Percentiles rank a stretch among this genome's conserved stretches.
These are phyloP conservation scores for Termitomyces sp. DNA, from an alignment of 768 basidiomycete species.

Conservation along the genomic window DNA sequence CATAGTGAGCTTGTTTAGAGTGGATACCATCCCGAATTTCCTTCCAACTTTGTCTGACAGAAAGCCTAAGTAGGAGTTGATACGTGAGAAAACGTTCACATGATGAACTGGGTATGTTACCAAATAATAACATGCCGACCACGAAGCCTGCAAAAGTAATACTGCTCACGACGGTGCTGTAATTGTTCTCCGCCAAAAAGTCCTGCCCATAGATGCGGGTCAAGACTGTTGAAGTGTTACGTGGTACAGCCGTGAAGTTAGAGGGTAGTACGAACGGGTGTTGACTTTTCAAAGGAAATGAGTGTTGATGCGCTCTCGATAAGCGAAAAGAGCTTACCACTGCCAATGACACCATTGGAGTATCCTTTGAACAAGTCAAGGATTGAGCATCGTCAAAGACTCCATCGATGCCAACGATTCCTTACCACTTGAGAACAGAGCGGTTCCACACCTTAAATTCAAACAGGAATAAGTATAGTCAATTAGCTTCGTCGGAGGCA, in stretches of 20 bases:
- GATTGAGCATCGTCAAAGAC: background rate
- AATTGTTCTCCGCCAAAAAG: constrained; percentile 49
- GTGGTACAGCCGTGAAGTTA: background rate
- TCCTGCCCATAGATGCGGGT: constrained; percentile 64
- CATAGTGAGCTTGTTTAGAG: background rate
- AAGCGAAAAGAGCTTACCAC: constrained; percentile 44
- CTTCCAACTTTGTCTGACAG: constrained; percentile 82
- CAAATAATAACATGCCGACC: constrained; percentile 79
- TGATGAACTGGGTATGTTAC: constrained; percentile 26
- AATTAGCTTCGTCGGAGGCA: background rate
- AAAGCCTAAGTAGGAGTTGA: constrained; percentile 37
- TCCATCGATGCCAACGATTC: background rate
- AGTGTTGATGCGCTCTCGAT: background rate
- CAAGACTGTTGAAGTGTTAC: constrained; percentile 49
- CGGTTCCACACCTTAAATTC: constrained; percentile 68
- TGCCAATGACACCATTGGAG: constrained; percentile 78
- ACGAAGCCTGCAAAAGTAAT: constrained; percentile 81
- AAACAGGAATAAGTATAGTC: background rate
- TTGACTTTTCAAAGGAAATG: constrained; percentile 47
- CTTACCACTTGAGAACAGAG: constrained; percentile 80
- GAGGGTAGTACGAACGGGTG: constrained; percentile 45
- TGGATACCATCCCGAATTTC: constrained; percentile 78
- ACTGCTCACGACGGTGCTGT: constrained; percentile 62
- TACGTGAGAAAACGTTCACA: background rate
- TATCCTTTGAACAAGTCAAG: constrained; percentile 48